Base-by-base conservation (phyloP, 768 basidiomycete genomes). In the Kwoniella shandongensis region DNA sequence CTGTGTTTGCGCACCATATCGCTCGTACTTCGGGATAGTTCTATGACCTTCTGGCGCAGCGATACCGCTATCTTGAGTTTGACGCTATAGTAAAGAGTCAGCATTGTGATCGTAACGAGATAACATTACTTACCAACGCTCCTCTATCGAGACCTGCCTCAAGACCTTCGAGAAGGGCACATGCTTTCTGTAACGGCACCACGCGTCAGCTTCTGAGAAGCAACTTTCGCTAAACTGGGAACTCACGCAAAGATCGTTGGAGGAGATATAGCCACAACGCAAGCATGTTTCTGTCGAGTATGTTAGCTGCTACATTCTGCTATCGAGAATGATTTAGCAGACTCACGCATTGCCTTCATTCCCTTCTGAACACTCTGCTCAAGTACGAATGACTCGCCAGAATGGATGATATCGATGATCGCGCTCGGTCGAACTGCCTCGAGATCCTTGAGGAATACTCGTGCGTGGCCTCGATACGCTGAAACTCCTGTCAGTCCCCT, bases 341-440 rank as follows among this genome's bases (percentile, higher is more conserved):
- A n/a, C 87, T 75, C 77, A 94, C 92, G 89, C 76, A 92, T 89
- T 26, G 81, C 76, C 73, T 91, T 91, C 75, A 91, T 88, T 0
- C 83, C 83, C 12, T 85, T 86, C 70, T 86, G 89, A n/a, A 93
- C 83, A 62, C 88, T 88, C 44, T 90, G 87, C 62, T 83, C 84
- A 20, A 93, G 79, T 72, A 91, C 89, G 66, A 92, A 92, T 1
- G 88, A 86, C 72, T 97, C 93, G 6, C 93, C 93, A 0, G 89
- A 92, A 75, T 96, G 91, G 26, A 98, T 96, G 59, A 98, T 94
- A 74, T 99, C 96, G 61, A 99, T 90, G 63, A 99, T 96, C 0
- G 90, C 90, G 69, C 88, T 91, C 0, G 96, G 93, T 12, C 96
- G 83, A 20, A 92, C 87, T 0, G 88, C 89, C 79, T 99, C 96